Conservation (phyloP, 2,329 filamentous ascomycete genomes). For the Aureobasidium sp. region DNA sequence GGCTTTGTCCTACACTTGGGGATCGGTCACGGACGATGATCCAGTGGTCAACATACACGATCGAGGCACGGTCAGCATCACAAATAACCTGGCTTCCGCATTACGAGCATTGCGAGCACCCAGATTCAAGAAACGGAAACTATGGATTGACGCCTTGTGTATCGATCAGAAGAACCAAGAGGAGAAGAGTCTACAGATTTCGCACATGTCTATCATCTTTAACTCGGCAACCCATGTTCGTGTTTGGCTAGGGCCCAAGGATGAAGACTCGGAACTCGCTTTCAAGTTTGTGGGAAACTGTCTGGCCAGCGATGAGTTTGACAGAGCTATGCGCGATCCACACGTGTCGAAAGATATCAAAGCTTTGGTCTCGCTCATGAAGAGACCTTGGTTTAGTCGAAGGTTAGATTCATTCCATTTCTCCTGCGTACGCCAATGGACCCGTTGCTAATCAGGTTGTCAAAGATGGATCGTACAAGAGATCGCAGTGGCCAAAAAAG, state of each 20-base stretch:
- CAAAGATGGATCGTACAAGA: conserved; percentile 11
- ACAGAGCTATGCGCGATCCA: conserved; percentile 3
- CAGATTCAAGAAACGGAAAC: neutral
- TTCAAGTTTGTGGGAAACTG: conserved; percentile 12
- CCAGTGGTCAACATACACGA: conserved; percentile 9
- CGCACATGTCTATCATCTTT: conserved; percentile 13
- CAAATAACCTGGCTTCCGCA: conserved; percentile 3
- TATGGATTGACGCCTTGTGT: conserved; percentile 15
- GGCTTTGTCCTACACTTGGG: conserved; percentile 15
- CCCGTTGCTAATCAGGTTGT: no score
- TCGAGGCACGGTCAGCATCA: neutral
- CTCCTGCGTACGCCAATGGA: no score
- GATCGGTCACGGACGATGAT: neutral
- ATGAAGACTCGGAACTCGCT: neutral
- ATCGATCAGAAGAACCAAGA: conserved; percentile 14
- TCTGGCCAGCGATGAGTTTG: conserved; percentile 9
- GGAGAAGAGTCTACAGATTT: conserved; percentile 14
- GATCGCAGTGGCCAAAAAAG: neutral
- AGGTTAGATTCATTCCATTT: no score
- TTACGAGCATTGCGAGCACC: conserved; percentile 1
- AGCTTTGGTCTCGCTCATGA: neutral
- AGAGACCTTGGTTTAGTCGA: conserved; percentile 6
- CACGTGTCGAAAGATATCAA: neutral
- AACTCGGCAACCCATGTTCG: conserved; percentile 4
- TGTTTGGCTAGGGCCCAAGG: conserved; percentile 10